Percentiles rank a stretch among this genome's conserved stretches.
These are phyloP conservation scores for Ananas comosus DNA, from an alignment of 176 grass and related monocot genomes.

Conservation along the genomic window DNA sequence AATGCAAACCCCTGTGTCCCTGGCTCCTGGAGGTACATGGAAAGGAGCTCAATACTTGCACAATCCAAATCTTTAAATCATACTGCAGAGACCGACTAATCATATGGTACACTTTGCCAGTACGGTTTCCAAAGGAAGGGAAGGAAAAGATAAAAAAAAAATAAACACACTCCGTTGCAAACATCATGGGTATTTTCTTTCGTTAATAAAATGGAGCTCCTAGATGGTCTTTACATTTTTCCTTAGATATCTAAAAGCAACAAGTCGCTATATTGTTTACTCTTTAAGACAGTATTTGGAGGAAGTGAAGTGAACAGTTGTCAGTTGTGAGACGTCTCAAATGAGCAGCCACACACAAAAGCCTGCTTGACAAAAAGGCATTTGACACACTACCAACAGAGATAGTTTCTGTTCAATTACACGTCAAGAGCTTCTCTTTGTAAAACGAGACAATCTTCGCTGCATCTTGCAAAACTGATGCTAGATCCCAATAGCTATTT, in stretches of 20 bases:
- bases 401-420: too few species aligned
- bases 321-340: too few species aligned
- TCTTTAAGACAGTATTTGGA: not conserved
- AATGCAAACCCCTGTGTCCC: conserved; percentile 31
- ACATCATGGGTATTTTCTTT: not conserved
- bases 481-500: too few species aligned
- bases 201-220: not conserved
- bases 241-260: not conserved
- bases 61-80: conserved; percentile 57
- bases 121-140: not conserved
- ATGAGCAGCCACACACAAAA: too few species aligned
- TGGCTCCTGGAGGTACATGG: conserved; percentile 49
- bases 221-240: not conserved
- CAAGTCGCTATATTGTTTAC: not conserved
- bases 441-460: too few species aligned
- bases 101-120: not conserved
- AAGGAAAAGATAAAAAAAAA: not conserved
- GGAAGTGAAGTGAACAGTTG: too few species aligned
- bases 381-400: too few species aligned
- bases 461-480: too few species aligned
- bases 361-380: too few species aligned
- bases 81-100: not conserved
- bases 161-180: not conserved
- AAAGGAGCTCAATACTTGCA: conserved; percentile 39
- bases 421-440: too few species aligned